phyloP scores from a whole-genome alignment of 768 basidiomycete genomes.

The Lactifluus hygrophoroides region DNA sequence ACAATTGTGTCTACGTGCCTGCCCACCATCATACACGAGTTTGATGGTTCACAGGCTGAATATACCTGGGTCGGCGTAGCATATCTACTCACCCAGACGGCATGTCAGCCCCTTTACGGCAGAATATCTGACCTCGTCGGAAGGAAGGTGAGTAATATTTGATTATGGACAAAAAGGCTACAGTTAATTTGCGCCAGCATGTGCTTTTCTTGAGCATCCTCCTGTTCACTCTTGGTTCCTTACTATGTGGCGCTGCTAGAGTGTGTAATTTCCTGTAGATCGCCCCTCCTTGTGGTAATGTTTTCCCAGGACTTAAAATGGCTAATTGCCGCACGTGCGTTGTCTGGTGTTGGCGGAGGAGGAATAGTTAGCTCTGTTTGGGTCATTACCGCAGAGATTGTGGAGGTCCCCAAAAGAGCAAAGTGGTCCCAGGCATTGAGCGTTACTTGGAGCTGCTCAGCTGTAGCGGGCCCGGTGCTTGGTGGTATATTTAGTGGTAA shows the following conservation, averaged over 20 bases:
- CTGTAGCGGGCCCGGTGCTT: constrained; percentile 74
- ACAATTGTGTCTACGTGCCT: constrained; percentile 77
- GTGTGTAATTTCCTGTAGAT: constrained; percentile 30
- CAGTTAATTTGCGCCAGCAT: constrained; percentile 33
- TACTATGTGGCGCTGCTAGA: constrained; percentile 67
- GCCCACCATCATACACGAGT: constrained; percentile 68
- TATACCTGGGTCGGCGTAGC: constrained; percentile 84
- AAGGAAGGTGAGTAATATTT: constrained; percentile 48
- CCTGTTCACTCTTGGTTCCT: constrained; percentile 70
- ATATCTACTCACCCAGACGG: constrained; percentile 82
- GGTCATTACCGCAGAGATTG: constrained; percentile 81
- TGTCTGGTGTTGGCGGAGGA: constrained; percentile 78
- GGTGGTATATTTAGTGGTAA: constrained; percentile 75
- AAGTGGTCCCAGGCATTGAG: constrained; percentile 84
- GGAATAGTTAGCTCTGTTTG: constrained; percentile 82
- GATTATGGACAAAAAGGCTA: neutral
- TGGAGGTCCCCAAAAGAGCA: constrained; percentile 57
- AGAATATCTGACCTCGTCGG: constrained; percentile 73
- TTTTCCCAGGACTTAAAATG: constrained; percentile 41
- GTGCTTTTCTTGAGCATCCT: constrained; percentile 66
- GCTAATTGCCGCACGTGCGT: constrained; percentile 57
- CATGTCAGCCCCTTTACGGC: constrained; percentile 77
- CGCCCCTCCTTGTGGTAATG: constrained; percentile 17
- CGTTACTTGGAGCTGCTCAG: constrained; percentile 81
- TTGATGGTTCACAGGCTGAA: constrained; percentile 57